phyloP scores from a whole-genome alignment of 306 rosid species.

The Rosa rugosa region DNA sequence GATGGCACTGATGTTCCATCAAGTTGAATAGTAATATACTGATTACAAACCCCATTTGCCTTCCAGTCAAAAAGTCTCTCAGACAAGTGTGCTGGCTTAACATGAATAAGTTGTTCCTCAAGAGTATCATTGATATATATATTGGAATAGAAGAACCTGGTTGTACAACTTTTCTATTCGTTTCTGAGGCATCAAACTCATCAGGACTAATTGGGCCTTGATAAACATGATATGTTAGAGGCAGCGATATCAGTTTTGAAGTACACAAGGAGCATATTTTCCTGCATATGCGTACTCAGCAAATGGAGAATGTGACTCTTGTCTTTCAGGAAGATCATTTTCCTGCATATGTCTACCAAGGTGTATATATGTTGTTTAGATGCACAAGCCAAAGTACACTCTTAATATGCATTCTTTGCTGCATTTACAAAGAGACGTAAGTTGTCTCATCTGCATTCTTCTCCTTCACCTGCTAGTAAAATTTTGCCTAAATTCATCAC shows the following conservation, averaged over 20 bases:
- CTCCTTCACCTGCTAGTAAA: not conserved
- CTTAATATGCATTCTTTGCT: too few species aligned
- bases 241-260: slow-evolving; percentile 86
- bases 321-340: slow-evolving; percentile 47
- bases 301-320: slow-evolving; percentile 39
- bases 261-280: slow-evolving; percentile 78
- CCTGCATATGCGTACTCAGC: slow-evolving; percentile 51
- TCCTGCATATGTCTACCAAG: too few species aligned
- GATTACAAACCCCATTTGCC: slow-evolving; percentile 63
- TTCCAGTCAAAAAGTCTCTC: slow-evolving; percentile 60
- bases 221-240: slow-evolving; percentile 55
- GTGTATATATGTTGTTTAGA: not conserved
- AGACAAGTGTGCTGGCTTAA: slow-evolving; percentile 64
- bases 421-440: not conserved
- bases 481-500: not conserved
- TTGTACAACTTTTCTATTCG: slow-evolving; percentile 50
- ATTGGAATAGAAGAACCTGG: slow-evolving; percentile 82
- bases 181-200: slow-evolving; percentile 36
- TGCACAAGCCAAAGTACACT: not conserved
- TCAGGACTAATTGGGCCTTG: slow-evolving; percentile 49
- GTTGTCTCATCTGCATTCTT: not conserved
- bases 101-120: slow-evolving; percentile 56
- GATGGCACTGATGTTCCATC: slow-evolving; percentile 80
- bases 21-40: slow-evolving; percentile 74
- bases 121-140: slow-evolving; percentile 59